Base-by-base conservation (phyloP, 208 protist species). In the Porcisia deanei region DNA sequence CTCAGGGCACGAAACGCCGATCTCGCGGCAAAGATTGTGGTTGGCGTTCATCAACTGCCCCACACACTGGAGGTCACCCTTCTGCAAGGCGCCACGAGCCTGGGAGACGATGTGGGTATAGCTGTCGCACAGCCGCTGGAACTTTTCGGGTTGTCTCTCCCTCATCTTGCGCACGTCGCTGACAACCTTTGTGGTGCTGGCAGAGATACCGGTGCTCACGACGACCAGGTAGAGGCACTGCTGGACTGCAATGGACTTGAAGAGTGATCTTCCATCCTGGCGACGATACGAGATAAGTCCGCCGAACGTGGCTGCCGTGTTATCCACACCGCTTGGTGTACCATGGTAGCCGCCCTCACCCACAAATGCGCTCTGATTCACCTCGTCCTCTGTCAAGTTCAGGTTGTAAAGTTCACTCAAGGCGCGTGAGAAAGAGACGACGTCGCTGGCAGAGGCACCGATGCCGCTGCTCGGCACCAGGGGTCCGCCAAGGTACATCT, bases 261-360 rank as follows among this genome's bases (percentile, higher is more conserved):
- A 94, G 14, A 76, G 10, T 3, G 88, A 65, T 53, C 78, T 80
- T 37, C 82, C 84, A 14, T 53, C 37, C 5, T 55, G 69, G 37
- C 90, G 88, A 10, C 55, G 68, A 77, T 88, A 97, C 37, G 79
- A 85, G 14, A 98, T 86, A 49, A 98, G 79, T 6, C 94, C 94
- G n/a, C 94, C 94, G 82, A 87, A 97, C 12, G 91, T 95, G 37
- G 91, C 88, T 7, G 91, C 91, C 0, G 93, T 94, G 83, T 97
- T 98, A 80, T 98, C 94, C 18, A 96, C 91, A 39, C 94, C 94
- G 53, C 88, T 94, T 10, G 94, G 94, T 18, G 89, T 96, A 39
- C 94, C 94, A 80, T 98, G 94, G 80, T 96, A 98, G 49, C 88
- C 90, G 30, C 89, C 81, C 81, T 96, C 89, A 1, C 92, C 92